Evolutionary conservation across 306 rosid genomes (phyloP), one percentile per base, ranked within the genome.

Genomic region (Myrica gale): DNA sequence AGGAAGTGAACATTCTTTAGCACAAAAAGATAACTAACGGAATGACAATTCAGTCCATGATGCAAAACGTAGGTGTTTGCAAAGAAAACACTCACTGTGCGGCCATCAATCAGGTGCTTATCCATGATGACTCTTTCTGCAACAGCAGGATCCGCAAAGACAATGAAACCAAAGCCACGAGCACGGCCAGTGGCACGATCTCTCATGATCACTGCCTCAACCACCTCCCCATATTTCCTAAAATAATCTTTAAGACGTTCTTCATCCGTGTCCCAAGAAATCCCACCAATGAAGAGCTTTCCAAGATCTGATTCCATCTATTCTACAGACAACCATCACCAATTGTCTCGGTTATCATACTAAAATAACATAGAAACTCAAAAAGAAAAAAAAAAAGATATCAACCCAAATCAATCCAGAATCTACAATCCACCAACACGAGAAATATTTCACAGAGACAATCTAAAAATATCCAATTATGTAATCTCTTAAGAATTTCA

Each of bases 221-320:
- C 91, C 74, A 93, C 98, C 89, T 93, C 96, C 26, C 98, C 98
- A 57, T 89, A 93, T 42, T 82, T 91, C 78, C 90, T 76, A 76
- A 93, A 93, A 79, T 93, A 88, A 19, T 89, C 96, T 72, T 86
- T 91, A 56, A 93, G 97, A 63, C 97, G 93, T 78, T 89, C 97
- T 84, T 93, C 97, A 77, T 93, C 96, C 45, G 98, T 93, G 82
- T 93, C 97, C 98, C 98, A 93, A 12, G 98, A 91, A 89, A 93
- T 93, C 75, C 98, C 98, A 71, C 98, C 98, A 89, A 93, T 91
- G 93, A 93, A 93, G 89, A 93, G 97, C 93, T 93, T 93, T 72
- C 98, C 96, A 75, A 91, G 92, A 88, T 93, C 98, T 78, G 98
- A 88, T 83, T 91, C 96, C 98, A 93, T 93, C 93, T 78, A 77